Evolutionary conservation across 805 yeast genomes (phyloP), one percentile per base, ranked within the genome.

Genomic region (Zygoascus tannicola): DNA sequence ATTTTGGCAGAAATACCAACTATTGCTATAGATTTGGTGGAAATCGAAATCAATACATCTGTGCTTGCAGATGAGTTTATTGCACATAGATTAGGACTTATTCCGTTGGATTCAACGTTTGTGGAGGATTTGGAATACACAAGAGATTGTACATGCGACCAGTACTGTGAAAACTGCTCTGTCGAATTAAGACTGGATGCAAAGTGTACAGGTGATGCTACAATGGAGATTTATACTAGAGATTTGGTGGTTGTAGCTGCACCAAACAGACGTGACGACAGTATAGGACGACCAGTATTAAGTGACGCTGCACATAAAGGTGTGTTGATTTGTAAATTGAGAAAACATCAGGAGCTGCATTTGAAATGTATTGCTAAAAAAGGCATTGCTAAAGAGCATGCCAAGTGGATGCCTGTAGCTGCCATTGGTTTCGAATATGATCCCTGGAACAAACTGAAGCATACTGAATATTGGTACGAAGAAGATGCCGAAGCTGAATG

Each of bases 1-100:
- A 88, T 92, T 85, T 70, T 92, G 49, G 88, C 96, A 1, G 99
- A 92, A 64, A 92, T 92, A 45, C 98, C 98, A 28, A 92, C 98
- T 0, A 68, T 92, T n/a, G 97, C 98, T 43, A 87, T 92, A 46
- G 99, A 92, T 59, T 75, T 90, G 50, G 98, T 92, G 38, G 97
- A 92, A 60, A 83, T 92, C 50, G 94, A 86, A 58, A 78, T 76
- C 40, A 92, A 92, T 67, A 86, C 97, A 1, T 80, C 95, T 10
- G 98, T 92, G 18, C 69, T 92, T 48, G 97, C 98, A 2, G 99
- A 92, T 64, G 99, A 92, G 65, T 92, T 92, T 60, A 76, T 92
- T 47, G 80, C 97, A 23, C 99, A 92, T 65, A 73, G 99, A 60
- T 67, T 92, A 50, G 99, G 99, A 35, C 71, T 92, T 44, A 78